Conservation (phyloP, 2,329 filamentous ascomycete species). For the Ophiostoma montium region DNA sequence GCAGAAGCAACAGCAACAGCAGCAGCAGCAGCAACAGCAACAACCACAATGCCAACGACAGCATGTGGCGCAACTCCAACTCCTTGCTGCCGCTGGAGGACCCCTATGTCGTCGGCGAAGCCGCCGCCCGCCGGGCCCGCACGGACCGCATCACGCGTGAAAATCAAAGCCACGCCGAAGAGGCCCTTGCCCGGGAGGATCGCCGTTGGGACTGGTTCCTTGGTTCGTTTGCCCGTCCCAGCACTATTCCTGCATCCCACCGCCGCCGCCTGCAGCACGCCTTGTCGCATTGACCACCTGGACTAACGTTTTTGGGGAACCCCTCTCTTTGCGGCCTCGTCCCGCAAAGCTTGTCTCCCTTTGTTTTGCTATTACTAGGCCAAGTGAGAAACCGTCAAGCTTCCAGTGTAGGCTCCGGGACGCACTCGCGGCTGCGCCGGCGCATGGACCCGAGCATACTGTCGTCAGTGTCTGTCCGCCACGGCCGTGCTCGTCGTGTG, state of each 20-base stretch:
- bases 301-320: background rate
- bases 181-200: conserved; percentile 42
- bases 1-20: background rate
- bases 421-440: conserved; percentile 5
- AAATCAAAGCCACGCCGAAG: conserved; percentile 27
- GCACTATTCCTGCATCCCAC: conserved; percentile 17
- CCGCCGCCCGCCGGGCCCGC: conserved; percentile 43
- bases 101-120: conserved; percentile 52
- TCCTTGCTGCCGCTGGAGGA: conserved; percentile 44
- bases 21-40: conserved; percentile 14
- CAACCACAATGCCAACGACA: conserved; percentile 8
- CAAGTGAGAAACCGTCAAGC: conserved; percentile 10
- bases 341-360: background rate
- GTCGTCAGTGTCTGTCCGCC: conserved; percentile 4
- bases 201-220: conserved; percentile 47
- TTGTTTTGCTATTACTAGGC: conserved; percentile 2
- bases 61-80: background rate
- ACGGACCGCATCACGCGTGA: conserved; percentile 43
- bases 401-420: background rate
- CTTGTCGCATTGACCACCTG: background rate
- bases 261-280: conserved; percentile 1
- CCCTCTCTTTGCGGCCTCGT: background rate
- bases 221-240: conserved; percentile 30
- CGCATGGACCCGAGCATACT: conserved; percentile 5
- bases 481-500: conserved; percentile 5